Conservation (phyloP, 1,284 basidiomycete genomes). For the Fomitopsis schrenkii region DNA sequence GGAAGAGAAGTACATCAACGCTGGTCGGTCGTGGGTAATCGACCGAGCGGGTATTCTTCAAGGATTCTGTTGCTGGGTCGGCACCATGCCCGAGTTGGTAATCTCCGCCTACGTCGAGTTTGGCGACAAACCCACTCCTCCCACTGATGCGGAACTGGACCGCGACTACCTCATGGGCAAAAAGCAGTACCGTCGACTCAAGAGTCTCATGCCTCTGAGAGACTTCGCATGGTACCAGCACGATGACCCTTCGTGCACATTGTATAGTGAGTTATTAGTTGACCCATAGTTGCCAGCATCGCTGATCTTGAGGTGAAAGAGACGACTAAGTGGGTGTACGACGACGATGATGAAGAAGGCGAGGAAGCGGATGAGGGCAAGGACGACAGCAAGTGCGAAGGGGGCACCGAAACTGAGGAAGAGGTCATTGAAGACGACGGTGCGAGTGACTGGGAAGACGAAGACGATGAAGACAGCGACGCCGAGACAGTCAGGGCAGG, state of each 20-base stretch:
- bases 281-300: no score
- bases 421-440: not conserved
- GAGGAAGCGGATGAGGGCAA: not conserved
- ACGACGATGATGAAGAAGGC: not conserved
- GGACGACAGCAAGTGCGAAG: not conserved
- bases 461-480: not conserved
- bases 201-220: not conserved
- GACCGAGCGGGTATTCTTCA: not conserved
- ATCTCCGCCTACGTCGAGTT: not conserved
- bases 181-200: not conserved
- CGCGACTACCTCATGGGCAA: not conserved
- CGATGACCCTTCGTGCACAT: not conserved
- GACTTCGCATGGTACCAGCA: not conserved
- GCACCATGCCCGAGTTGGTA: not conserved
- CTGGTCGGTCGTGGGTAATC: not conserved
- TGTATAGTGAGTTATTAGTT: no score
- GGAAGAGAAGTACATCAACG: not conserved
- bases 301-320: not conserved
- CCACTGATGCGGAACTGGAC: not conserved
- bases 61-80: not conserved
- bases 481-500: no score
- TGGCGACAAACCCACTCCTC: not conserved
- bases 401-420: not conserved
- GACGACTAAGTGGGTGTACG: not conserved
- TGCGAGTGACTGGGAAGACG: not conserved